Conservation (phyloP, 2,329 filamentous ascomycete genomes). For the Microascus cirrosus region DNA sequence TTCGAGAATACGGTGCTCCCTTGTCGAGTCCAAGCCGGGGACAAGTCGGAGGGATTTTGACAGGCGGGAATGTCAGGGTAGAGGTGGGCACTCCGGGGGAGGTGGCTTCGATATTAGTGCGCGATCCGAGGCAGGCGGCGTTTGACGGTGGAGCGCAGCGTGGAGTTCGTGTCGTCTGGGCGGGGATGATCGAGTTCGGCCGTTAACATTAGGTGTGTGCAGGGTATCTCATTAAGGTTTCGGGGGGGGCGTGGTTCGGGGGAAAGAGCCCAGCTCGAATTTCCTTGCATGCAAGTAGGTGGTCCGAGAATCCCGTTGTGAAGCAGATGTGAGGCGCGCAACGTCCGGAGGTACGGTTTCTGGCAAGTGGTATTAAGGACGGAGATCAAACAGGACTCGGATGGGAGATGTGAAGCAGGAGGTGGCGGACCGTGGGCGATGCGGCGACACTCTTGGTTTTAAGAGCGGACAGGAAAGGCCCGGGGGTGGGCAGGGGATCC, state of each 20-base stretch:
- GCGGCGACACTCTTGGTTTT: conserved; percentile 5
- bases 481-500: neutral
- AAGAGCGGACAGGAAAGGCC: neutral
- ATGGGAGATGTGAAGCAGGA: conserved; percentile 3
- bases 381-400: conserved; percentile 3
- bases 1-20: neutral
- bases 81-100: neutral
- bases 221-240: neutral
- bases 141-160: conserved; percentile 2
- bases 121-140: conserved; percentile 3
- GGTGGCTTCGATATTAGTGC: neutral
- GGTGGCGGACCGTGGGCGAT: conserved; percentile 1
- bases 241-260: neutral
- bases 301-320: neutral
- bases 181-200: neutral
- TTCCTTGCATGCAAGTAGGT: neutral
- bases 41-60: neutral
- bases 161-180: neutral
- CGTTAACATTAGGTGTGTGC: neutral
- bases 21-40: neutral
- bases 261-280: neutral
- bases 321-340: neutral
- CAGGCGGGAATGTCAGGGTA: neutral
- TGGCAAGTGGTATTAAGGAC: neutral
- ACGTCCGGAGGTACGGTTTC: neutral